A percentile compares a stretch with the other conserved stretches of the same genome.
These are phyloP conservation scores for Adenanthera pavonina DNA, from an alignment of 306 rosid species.

Conservation along the genomic window DNA sequence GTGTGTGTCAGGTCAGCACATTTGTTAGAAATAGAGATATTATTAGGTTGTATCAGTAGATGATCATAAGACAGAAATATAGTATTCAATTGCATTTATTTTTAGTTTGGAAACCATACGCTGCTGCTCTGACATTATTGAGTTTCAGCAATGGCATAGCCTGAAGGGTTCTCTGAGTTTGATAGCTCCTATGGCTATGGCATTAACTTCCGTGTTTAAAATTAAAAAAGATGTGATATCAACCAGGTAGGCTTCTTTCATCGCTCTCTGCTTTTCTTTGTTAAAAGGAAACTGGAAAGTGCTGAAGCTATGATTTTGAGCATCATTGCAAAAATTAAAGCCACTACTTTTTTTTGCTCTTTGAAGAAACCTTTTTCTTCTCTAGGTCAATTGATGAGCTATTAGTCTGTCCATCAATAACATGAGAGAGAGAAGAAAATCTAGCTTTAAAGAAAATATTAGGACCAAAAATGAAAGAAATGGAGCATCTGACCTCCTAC, in stretches of 20 bases:
- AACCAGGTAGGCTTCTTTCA: not conserved
- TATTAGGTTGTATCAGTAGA: constrained; percentile 56
- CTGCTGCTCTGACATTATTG: constrained; percentile 16
- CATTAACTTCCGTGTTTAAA: not conserved
- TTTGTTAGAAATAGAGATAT: constrained; percentile 42
- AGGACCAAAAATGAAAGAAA: constrained; percentile 31
- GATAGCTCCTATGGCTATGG: not conserved
- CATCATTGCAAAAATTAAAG: constrained; percentile 64
- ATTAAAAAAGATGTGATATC: not conserved
- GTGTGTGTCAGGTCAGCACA: constrained; percentile 35
- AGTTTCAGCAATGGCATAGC: constrained; percentile 27
- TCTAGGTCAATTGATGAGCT: constrained; percentile 35
- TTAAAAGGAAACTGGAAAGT: constrained; percentile 2
- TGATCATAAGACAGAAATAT: constrained; percentile 48
- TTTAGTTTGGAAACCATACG: constrained; percentile 17
- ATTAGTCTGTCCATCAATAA: constrained; percentile 20
- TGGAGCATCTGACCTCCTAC: constrained; percentile 38
- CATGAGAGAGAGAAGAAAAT: constrained; percentile 12
- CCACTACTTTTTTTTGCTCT: constrained; percentile 24
- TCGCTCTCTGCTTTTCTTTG: not conserved
- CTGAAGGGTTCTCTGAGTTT: constrained; percentile 27
- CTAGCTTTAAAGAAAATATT: constrained; percentile 4
- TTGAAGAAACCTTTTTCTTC: constrained; percentile 40
- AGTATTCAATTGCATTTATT: constrained; percentile 54
- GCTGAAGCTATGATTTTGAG: constrained; percentile 43